A percentile compares a stretch with the other conserved stretches of the same genome.
phyloP scores from a whole-genome alignment of 768 basidiomycete species.

The Pholiota microspora region DNA sequence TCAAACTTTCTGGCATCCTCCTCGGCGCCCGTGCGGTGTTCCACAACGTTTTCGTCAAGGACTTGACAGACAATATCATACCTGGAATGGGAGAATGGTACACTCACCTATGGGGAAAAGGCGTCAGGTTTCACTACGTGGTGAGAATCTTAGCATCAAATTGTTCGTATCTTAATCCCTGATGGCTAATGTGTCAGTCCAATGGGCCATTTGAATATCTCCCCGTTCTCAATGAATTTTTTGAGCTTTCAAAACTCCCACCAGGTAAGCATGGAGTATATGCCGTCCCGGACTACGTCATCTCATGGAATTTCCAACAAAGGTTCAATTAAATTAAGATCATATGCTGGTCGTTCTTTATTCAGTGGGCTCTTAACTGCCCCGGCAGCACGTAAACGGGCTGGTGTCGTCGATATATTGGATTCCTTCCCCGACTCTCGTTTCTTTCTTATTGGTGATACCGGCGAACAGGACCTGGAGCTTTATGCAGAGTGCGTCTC shows the following conservation, averaged over 20 bases:
- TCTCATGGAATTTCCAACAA: constrained; percentile 4
- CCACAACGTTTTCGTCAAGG: constrained; percentile 89
- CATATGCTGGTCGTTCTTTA: constrained; percentile 81
- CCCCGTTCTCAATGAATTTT: constrained; percentile 75
- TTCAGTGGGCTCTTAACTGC: constrained; percentile 82
- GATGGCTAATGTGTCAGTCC: constrained; percentile 45
- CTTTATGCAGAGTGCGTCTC: constrained; percentile 67
- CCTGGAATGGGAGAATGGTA: constrained; percentile 86
- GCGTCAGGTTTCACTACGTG: constrained; percentile 86
- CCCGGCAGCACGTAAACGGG: constrained; percentile 80
- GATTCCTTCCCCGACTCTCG: constrained; percentile 68
- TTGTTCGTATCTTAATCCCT: background rate
- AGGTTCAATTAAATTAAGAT: constrained; percentile 81
- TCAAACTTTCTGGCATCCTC: constrained; percentile 78
- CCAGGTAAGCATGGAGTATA: constrained; percentile 36
- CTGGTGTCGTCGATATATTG: constrained; percentile 75
- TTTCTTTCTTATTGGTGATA: constrained; percentile 89
- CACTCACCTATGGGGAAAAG: constrained; percentile 58
- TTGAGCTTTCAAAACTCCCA: constrained; percentile 68
- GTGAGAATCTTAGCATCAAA: constrained; percentile 42
- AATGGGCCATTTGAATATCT: constrained; percentile 88
- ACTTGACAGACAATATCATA: constrained; percentile 74
- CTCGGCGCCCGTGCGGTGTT: constrained; percentile 81
- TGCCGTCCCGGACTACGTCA: background rate
- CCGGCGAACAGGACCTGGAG: constrained; percentile 94